Evolutionary conservation across 805 yeast genomes (phyloP).

Genomic region (Metschnikowia cerradonensis): DNA sequence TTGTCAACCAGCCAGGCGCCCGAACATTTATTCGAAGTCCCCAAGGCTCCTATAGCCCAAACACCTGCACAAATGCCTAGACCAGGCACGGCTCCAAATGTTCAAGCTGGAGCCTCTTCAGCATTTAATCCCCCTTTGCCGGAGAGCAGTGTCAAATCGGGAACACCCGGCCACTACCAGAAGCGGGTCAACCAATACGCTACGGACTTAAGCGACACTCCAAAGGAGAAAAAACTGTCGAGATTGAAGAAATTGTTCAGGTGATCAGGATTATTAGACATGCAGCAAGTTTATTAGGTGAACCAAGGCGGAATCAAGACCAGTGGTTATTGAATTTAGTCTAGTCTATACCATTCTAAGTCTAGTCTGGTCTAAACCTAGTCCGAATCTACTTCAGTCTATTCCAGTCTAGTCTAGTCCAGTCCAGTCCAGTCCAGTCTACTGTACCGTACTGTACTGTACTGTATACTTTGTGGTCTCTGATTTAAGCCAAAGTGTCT

Average conservation of each 20-base stretch:
- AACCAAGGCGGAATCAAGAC: too few relatives aligned
- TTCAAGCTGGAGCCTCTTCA: background rate
- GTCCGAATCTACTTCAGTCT: too few relatives aligned
- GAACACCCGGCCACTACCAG: constrained; percentile 12
- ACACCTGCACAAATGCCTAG: background rate
- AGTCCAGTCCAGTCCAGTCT: too few relatives aligned
- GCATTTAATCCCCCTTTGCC: constrained; percentile 9
- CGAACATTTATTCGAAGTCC: constrained; percentile 14
- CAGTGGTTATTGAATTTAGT: too few relatives aligned
- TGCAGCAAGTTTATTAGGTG: too few relatives aligned
- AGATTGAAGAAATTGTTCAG: constrained; percentile 18
- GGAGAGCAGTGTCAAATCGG: constrained; percentile 3
- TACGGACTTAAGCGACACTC: constrained; percentile 11
- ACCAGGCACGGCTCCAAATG: background rate
- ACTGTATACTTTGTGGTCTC: too few relatives aligned
- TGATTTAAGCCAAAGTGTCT: too few relatives aligned
- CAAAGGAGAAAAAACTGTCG: constrained; percentile 18
- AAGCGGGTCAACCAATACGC: constrained; percentile 12
- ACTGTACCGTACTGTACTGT: too few relatives aligned
- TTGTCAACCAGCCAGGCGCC: constrained; percentile 16
- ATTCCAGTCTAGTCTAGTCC: too few relatives aligned
- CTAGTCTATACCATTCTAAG: too few relatives aligned
- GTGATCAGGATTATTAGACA: background rate
- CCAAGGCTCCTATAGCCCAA: constrained; percentile 5
- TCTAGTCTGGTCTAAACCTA: too few relatives aligned